Evolutionary conservation across 2,329 filamentous ascomycete genomes (phyloP), one percentile per base, ranked within the genome.

Genomic region (Colletotrichum falcatum): DNA sequence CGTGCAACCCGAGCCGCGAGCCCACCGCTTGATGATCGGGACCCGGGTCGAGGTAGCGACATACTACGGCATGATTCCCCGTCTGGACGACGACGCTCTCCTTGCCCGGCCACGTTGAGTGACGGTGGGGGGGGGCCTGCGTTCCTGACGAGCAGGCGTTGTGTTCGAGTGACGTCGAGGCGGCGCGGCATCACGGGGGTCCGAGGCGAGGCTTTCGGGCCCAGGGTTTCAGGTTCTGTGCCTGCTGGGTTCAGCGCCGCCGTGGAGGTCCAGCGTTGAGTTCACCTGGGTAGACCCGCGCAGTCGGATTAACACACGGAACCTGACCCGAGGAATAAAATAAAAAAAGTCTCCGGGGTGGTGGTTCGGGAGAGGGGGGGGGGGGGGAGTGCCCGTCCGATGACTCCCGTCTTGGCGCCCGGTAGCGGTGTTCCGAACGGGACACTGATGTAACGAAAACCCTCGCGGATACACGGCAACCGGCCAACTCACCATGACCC

Each of bases 161-260:
- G 0, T 86, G 80, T 42, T 83, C 83, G 0, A 86, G 85, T 63
- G 83, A 85, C 58, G 78, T 86, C 56, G 85, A 86, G 70, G 79
- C 79, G 0, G 77, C 75, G 0, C 77, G 86, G 6, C 84, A 85
- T 71, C 83, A 86, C 67, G 78, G 83, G 14, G 55, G 30, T 28
- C 14, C 26, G 3, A n/a, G 3, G 2, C 37, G 20, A 49, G 28
- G 18, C 28, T 23, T 33, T n/a, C 2, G 28, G 23, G 8, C 26
- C 11, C 11, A 12, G 5, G 26, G 49, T 30, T n/a, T 23, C 20
- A 11, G 30, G 20, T 20, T 20, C 49, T 2, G 16, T 8, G 16
- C 4, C 3, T 33, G 23, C 7, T n/a, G 12, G 16, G 49, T 30
- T n/a, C 28, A 33, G 8, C 3, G 28, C 16, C 16, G 20, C 37